These are phyloP conservation scores for Rehmannia glutinosa DNA, from an alignment of 257 asterid species.

Conservation along the genomic window DNA sequence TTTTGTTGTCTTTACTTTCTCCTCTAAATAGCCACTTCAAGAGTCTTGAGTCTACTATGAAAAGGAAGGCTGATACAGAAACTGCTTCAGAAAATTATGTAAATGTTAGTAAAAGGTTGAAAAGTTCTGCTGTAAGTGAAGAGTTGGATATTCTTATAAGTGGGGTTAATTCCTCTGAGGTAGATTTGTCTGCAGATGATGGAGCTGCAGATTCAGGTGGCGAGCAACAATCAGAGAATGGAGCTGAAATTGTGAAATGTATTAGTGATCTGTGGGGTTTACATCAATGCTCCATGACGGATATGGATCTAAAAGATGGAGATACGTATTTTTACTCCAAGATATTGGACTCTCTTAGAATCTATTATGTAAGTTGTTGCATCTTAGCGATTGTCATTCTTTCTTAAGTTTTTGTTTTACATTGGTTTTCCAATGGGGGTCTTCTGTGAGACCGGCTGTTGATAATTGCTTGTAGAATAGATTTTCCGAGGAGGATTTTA, in stretches of 20 bases:
- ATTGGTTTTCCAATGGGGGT: background rate
- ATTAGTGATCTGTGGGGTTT: constrained; percentile 58
- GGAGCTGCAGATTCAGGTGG: constrained; percentile 37
- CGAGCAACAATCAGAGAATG: constrained; percentile 37
- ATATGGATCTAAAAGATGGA: constrained; percentile 32
- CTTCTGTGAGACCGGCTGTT: background rate
- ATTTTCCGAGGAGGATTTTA: background rate
- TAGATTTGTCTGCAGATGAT: constrained; percentile 32
- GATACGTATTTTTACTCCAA: constrained; percentile 66
- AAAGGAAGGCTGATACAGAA: constrained; percentile 63
- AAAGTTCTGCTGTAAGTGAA: constrained; percentile 37
- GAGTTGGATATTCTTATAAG: constrained; percentile 59
- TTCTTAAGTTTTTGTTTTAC: background rate
- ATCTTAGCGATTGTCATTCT: background rate
- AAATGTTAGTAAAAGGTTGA: constrained; percentile 53
- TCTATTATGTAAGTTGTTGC: constrained; percentile 60
- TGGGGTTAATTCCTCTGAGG: constrained; percentile 56
- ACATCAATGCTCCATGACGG: constrained; percentile 25
- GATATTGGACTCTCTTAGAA: constrained; percentile 62
- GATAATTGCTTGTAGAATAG: background rate
- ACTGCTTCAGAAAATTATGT: constrained; percentile 24
- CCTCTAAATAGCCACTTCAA: constrained; percentile 47
- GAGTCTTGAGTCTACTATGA: constrained; percentile 36
- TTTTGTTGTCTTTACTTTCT: constrained; percentile 66
- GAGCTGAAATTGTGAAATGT: constrained; percentile 28